Evolutionary conservation across 345 rosid species (phyloP), one percentile per base, ranked within the genome.

Genomic region (Ceriops zippeliana): DNA sequence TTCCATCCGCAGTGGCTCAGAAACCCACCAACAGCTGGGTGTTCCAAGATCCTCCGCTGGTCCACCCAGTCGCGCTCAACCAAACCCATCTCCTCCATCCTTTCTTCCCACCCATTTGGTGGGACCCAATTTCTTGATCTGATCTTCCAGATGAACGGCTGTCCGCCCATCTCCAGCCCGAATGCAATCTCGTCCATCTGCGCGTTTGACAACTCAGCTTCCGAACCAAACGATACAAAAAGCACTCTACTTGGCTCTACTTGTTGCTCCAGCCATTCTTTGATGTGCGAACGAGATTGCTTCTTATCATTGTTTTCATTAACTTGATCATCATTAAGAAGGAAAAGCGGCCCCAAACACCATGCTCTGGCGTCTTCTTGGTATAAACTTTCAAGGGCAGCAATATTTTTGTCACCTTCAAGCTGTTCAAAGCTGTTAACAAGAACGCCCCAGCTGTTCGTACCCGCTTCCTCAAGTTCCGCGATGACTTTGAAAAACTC

Each of bases 361-460:
- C 67, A 73, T 19, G 58, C 59, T 59, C 19, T 69, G 26, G 68
- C 58, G 49, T 58, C 73, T 2, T 67, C 61, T 26, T 37, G 17
- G 58, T 37, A 57, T 34, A 38, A 46, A 17, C 61, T 24, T 52
- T 67, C 66, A 0, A 76, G 46, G 38, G 73, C 15, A 19, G 73
- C 46, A 17, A 76, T 51, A 27, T 73, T 56, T 2, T 66, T 71
- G 9, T 13, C 5, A 42, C 74, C 63, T 68, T 73, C 67, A 6
- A 80, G 63, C 62, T 74, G 76, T 60, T 70, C 74, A 32, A 80
- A 77, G 52, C 74, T 77, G 57, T 80, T 73, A 6, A 73, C 58
- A 4, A 72, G 15, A 1, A 65, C 32, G 22, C 80, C 83, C 65
- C 58, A 76, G 21, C 83, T 72, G 6, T 60, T 61, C 1, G 22